Evolutionary conservation across 805 yeast genomes (phyloP).

Genomic region (Grigorovia humatica): DNA sequence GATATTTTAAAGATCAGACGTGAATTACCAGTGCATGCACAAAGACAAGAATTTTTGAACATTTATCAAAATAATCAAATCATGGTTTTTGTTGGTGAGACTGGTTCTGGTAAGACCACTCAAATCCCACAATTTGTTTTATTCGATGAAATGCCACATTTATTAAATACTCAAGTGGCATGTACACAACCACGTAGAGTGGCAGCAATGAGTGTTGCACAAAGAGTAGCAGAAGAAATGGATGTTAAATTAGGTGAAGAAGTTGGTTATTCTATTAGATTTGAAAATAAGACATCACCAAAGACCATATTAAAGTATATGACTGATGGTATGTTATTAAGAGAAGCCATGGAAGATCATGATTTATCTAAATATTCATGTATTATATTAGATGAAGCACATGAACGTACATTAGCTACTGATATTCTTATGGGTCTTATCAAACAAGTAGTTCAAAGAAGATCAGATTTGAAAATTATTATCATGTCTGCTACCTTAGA

Average conservation of each 20-base stretch:
- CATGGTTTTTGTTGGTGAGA: constrained; percentile 97
- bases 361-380: constrained; percentile 71
- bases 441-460: constrained; percentile 66
- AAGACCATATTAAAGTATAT: constrained; percentile 84
- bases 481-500: constrained; percentile 97
- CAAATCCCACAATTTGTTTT: constrained; percentile 93
- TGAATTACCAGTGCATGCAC: constrained; percentile 88
- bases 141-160: constrained; percentile 86
- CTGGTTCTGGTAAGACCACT: constrained; percentile 98
- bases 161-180: constrained; percentile 75
- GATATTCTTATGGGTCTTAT: constrained; percentile 93
- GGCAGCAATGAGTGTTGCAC: constrained; percentile 98
- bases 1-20: constrained; percentile 72
- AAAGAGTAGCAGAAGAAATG: constrained; percentile 95
- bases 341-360: constrained; percentile 97
- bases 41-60: constrained; percentile 76
- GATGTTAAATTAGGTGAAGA: constrained; percentile 87
- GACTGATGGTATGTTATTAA: constrained; percentile 97
- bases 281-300: constrained; percentile 75
- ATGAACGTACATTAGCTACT: constrained; percentile 92
- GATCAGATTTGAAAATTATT: constrained; percentile 83
- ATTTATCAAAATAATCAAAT: constrained; percentile 82
- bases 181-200: constrained; percentile 97
- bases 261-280: constrained; percentile 92
- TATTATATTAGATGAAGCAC: constrained; percentile 93